Percentiles rank a stretch among this genome's conserved stretches.
These are phyloP conservation scores for Cucumis hystrix DNA, from an alignment of 306 rosid species.

Conservation along the genomic window DNA sequence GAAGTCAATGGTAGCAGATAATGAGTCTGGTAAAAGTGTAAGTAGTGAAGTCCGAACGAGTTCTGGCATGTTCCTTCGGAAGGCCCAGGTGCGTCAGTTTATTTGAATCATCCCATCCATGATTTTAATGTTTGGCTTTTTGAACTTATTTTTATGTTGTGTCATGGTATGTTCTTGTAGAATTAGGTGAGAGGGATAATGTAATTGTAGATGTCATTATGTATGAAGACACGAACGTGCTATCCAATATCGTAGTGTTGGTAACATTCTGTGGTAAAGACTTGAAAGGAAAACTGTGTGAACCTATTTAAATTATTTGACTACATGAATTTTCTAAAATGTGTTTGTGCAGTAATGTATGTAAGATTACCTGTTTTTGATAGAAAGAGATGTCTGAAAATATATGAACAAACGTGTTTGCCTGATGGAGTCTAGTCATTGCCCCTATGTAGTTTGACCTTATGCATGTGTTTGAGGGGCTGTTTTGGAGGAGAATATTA, in stretches of 20 bases:
- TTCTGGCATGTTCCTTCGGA: conserved; percentile 84
- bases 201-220: background rate
- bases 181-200: background rate
- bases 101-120: background rate
- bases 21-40: conserved; percentile 79
- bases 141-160: background rate
- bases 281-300: background rate
- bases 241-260: background rate
- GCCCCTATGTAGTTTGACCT: background rate
- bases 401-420: background rate
- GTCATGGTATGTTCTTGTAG: background rate
- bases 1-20: conserved; percentile 93
- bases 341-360: background rate
- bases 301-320: background rate
- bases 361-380: background rate
- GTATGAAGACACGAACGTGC: background rate
- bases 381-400: background rate
- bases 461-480: background rate
- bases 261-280: background rate
- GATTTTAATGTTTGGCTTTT: background rate
- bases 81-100: conserved; percentile 47
- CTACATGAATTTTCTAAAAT: background rate
- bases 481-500: background rate
- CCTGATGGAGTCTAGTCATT: background rate
- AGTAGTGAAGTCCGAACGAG: conserved; percentile 84